Evolutionary conservation across 2,329 filamentous ascomycete genomes (phyloP).

Genomic region (Phaeosphaeria sp.): DNA sequence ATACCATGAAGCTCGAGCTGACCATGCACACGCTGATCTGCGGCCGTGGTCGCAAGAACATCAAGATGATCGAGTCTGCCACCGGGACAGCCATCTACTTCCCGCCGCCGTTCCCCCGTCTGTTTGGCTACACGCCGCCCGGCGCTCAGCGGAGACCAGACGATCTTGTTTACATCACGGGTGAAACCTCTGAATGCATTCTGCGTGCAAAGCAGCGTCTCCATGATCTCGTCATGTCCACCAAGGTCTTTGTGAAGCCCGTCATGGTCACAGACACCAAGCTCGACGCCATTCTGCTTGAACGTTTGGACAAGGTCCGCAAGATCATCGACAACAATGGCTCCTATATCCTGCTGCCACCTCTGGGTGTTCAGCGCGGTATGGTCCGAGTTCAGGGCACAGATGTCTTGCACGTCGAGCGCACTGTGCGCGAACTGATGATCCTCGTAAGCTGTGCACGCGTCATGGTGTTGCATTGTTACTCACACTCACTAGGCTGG

Average conservation of each 20-base stretch:
- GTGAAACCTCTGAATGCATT: slow-evolving; percentile 83
- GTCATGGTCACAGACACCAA: slow-evolving; percentile 88
- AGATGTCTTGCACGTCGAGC: slow-evolving; percentile 92
- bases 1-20: slow-evolving; percentile 81
- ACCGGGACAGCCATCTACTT: slow-evolving; percentile 99
- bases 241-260: slow-evolving; percentile 83
- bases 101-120: slow-evolving; percentile 87
- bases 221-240: slow-evolving; percentile 80
- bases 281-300: slow-evolving; percentile 91
- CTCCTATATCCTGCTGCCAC: slow-evolving; percentile 91
- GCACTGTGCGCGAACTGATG: slow-evolving; percentile 96
- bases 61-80: slow-evolving; percentile 94
- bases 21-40: slow-evolving; percentile 91
- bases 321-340: slow-evolving; percentile 98
- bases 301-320: slow-evolving; percentile 91
- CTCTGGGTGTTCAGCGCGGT: slow-evolving; percentile 82
- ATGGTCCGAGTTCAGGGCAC: slow-evolving; percentile 89
- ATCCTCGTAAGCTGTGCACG: slow-evolving; percentile 69
- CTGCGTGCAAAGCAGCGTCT: slow-evolving; percentile 89
- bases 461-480: slow-evolving; percentile 2
- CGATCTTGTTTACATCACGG: slow-evolving; percentile 93
- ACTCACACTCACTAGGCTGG: slow-evolving; percentile 68
- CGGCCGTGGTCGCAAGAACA: slow-evolving; percentile 93
- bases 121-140: slow-evolving; percentile 87
- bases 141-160: slow-evolving; percentile 83